Evolutionary conservation across 176 grass and related monocot species (phyloP).

Genomic region (Avena atlantica): DNA sequence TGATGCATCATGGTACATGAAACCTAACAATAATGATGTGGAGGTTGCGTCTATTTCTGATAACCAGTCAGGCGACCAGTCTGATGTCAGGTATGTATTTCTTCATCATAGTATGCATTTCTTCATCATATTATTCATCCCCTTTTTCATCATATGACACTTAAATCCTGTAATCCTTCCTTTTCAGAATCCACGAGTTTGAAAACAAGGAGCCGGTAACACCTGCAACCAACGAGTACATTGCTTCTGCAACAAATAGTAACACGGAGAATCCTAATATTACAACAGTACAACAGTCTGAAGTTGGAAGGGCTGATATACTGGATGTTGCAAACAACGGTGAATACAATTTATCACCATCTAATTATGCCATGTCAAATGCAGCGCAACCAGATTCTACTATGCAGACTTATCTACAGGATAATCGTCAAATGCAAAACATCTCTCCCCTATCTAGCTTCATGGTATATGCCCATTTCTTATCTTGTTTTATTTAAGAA

Average conservation of each 20-base stretch:
- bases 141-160: constrained; percentile 20
- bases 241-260: constrained; percentile 46
- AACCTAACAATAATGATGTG: constrained; percentile 45
- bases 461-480: constrained; percentile 51
- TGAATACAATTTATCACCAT: constrained; percentile 63
- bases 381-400: constrained; percentile 54
- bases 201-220: constrained; percentile 49
- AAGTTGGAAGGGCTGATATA: constrained; percentile 50
- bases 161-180: constrained; percentile 17
- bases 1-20: constrained; percentile 53
- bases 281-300: constrained; percentile 53
- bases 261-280: constrained; percentile 48
- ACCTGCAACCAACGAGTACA: constrained; percentile 44
- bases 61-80: constrained; percentile 43
- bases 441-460: constrained; percentile 73
- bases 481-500: constrained; percentile 22
- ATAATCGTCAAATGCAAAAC: constrained; percentile 71
- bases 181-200: constrained; percentile 60
- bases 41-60: constrained; percentile 50
- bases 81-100: constrained; percentile 53
- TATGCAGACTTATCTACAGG: constrained; percentile 59
- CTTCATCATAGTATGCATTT: background rate
- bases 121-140: background rate
- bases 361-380: constrained; percentile 54
- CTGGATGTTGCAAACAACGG: constrained; percentile 53